These are phyloP conservation scores for Daldinia sp. DNA, from an alignment of 2,329 filamentous ascomycete species.

Conservation along the genomic window DNA sequence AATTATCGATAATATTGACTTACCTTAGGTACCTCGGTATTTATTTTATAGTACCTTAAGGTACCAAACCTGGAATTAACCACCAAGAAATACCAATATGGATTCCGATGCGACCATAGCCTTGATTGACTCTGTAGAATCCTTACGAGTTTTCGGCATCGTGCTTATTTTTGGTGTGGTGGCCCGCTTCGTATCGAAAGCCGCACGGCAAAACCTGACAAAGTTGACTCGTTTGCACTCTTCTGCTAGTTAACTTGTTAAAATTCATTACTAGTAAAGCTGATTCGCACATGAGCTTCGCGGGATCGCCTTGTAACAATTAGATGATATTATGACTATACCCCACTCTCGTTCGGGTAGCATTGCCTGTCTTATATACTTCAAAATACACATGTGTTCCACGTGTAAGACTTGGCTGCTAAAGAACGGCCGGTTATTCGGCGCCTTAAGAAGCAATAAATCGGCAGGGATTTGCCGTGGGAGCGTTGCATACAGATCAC, in stretches of 20 bases:
- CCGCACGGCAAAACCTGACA: background rate
- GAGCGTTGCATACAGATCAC: conserved; percentile 7
- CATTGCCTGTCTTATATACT: conserved; percentile 3
- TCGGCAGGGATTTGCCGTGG: background rate
- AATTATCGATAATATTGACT: too few relatives aligned
- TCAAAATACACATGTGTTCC: conserved; percentile 20
- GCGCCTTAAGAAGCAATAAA: conserved; percentile 18
- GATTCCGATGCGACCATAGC: background rate
- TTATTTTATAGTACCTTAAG: too few relatives aligned
- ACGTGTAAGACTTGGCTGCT: conserved; percentile 24
- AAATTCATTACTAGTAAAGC: background rate
- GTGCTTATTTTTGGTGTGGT: conserved; percentile 1
- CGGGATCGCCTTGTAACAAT: background rate
- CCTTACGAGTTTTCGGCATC: background rate
- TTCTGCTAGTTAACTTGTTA: too few relatives aligned
- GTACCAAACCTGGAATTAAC: too few relatives aligned
- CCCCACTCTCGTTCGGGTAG: conserved; percentile 1
- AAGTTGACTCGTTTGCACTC: background rate
- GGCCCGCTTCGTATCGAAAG: background rate
- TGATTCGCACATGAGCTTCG: background rate
- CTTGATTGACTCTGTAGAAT: conserved; percentile 3
- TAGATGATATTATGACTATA: conserved; percentile 9
- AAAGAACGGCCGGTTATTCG: conserved; percentile 10
- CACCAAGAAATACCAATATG: background rate
- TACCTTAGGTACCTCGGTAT: too few relatives aligned